phyloP scores from a whole-genome alignment of 2,329 filamentous ascomycete species.

The Aspergillus ustus region DNA sequence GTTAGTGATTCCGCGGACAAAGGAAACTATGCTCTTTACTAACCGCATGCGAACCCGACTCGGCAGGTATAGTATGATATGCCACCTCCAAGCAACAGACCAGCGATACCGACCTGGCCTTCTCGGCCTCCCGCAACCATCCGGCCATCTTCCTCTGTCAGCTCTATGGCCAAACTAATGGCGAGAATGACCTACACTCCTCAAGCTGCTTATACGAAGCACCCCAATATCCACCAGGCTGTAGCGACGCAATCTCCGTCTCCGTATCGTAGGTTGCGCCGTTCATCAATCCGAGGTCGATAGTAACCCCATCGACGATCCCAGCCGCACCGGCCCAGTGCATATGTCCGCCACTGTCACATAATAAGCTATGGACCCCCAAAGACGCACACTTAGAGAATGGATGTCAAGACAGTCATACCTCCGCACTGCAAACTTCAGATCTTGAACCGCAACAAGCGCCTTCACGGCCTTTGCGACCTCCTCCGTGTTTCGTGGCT shows the following conservation, averaged over 20 bases:
- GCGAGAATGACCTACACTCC: background rate
- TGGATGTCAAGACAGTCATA: too few species aligned
- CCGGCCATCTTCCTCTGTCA: background rate
- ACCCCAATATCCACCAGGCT: background rate
- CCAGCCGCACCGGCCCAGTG: background rate
- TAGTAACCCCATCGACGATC: background rate
- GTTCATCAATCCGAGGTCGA: background rate
- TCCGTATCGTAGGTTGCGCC: background rate
- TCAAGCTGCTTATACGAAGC: background rate
- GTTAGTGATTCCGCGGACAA: too few species aligned
- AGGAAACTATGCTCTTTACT: background rate
- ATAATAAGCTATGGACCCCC: too few species aligned
- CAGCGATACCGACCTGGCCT: background rate
- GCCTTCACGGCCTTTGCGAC: too few species aligned
- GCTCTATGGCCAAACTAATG: too few species aligned
- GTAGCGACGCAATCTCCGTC: background rate
- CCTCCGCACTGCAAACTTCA: too few species aligned
- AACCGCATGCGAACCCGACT: background rate
- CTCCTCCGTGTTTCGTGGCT: too few species aligned
- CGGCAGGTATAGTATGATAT: background rate
- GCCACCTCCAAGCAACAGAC: slow-evolving; percentile 2
- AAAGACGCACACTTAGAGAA: too few species aligned
- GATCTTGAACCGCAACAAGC: too few species aligned
- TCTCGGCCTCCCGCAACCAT: background rate
- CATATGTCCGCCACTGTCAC: background rate